phyloP scores from a whole-genome alignment of 1,284 basidiomycete genomes.

The Pseudozyma flocculosa region DNA sequence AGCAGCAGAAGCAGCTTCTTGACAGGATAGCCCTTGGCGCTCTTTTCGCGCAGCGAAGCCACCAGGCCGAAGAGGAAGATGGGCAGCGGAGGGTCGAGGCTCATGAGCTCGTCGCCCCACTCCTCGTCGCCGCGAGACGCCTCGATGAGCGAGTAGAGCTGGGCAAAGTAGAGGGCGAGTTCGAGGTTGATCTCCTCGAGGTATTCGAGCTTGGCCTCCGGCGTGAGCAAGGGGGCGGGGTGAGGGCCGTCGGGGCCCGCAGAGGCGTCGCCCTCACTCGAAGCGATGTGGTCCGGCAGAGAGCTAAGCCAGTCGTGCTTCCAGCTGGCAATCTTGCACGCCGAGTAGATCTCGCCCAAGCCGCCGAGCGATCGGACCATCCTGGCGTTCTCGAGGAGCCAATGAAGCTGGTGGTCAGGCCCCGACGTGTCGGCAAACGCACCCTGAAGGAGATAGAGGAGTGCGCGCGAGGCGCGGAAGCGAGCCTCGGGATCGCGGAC shows the following conservation, averaged over 20 bases:
- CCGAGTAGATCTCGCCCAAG: conserved; percentile 77
- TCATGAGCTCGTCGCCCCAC: conserved; percentile 54
- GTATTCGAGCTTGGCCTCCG: conserved; percentile 51
- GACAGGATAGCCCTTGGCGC: conserved; percentile 71
- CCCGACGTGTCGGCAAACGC: conserved; percentile 86
- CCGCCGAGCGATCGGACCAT: conserved; percentile 82
- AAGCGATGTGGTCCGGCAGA: conserved; percentile 50
- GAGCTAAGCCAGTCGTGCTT: conserved; percentile 70
- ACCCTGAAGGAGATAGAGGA: conserved; percentile 64
- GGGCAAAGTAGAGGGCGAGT: conserved; percentile 52
- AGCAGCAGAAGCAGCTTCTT: conserved; percentile 79
- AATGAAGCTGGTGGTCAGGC: conserved; percentile 89
- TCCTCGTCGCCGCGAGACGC: conserved; percentile 46
- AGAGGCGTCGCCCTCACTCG: conserved; percentile 17
- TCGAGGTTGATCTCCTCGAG: conserved; percentile 57
- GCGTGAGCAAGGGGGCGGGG: conserved; percentile 44
- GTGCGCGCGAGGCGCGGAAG: conserved; percentile 42
- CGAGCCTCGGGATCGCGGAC: conserved; percentile 47
- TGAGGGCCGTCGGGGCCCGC: conserved; percentile 20
- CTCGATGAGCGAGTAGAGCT: conserved; percentile 57
- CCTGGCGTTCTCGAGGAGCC: conserved; percentile 92
- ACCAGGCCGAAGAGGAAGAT: conserved; percentile 88
- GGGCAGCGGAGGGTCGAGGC: conserved; percentile 87
- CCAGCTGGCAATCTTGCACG: conserved; percentile 82
- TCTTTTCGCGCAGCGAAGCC: conserved; percentile 85